A percentile compares a stretch with the other conserved stretches of the same genome.
Conservation (phyloP, 179 eudicot species). For the Beta lomatogona region DNA sequence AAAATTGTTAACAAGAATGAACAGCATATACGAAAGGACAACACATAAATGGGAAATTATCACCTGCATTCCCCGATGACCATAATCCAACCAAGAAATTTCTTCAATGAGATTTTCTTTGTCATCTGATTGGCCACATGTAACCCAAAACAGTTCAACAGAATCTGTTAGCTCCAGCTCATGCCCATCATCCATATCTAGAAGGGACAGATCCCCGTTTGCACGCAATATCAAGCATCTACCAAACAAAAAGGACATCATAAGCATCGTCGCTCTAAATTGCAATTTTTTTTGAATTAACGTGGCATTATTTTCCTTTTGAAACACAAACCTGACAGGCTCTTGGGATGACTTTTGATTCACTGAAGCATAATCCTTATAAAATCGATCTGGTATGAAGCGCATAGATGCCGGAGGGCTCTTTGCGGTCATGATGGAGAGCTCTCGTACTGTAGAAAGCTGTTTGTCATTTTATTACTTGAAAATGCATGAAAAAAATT, state of each 20-base stretch:
- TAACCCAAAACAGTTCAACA: slow-evolving; percentile 97
- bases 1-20: not conserved
- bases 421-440: slow-evolving; percentile 98
- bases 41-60: slow-evolving; percentile 34
- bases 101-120: slow-evolving; percentile 89
- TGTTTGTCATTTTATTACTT: slow-evolving; percentile 99
- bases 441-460: slow-evolving; percentile 99
- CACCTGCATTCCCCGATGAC: slow-evolving; percentile 99
- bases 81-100: slow-evolving; percentile 98
- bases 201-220: slow-evolving; percentile 91
- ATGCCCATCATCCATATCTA: slow-evolving; percentile 94
- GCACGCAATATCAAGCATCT: slow-evolving; percentile 93
- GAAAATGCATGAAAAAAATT: slow-evolving; percentile 67
- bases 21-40: not conserved
- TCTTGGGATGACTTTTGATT: slow-evolving; percentile 48
- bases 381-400: slow-evolving; percentile 87
- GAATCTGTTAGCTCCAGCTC: slow-evolving; percentile 93
- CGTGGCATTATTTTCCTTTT: not conserved
- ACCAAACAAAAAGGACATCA: slow-evolving; percentile 25
- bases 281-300: not conserved
- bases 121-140: slow-evolving; percentile 88
- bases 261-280: not conserved
- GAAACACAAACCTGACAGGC: slow-evolving; percentile 67
- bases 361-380: slow-evolving; percentile 39
- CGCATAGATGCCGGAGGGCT: slow-evolving; percentile 96